Evolutionary conservation across 371 early-diverging fungal genomes (phyloP).

Genomic region (Blakeslea trispora): DNA sequence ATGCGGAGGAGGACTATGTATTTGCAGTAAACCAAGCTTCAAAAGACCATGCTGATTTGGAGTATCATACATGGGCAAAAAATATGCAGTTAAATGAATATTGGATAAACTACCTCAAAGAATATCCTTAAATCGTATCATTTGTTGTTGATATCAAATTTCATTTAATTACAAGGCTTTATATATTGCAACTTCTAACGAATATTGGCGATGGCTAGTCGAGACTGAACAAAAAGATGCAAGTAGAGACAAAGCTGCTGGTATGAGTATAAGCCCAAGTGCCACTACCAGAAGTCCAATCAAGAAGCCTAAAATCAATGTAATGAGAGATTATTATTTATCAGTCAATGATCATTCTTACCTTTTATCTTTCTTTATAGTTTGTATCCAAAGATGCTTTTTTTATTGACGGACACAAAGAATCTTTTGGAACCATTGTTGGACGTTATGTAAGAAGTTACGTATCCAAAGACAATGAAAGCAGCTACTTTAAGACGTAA

Average conservation of each 20-base stretch:
- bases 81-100: slow-evolving; percentile 18
- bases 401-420: slow-evolving; percentile 21
- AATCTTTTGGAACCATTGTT: slow-evolving; percentile 17
- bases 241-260: slow-evolving; percentile 14
- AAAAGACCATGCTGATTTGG: slow-evolving; percentile 17
- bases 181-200: slow-evolving; percentile 10
- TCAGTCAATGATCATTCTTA: slow-evolving; percentile 17
- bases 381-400: slow-evolving; percentile 12
- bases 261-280: slow-evolving; percentile 4
- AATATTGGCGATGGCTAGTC: slow-evolving; percentile 16
- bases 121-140: slow-evolving; percentile 6
- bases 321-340: slow-evolving; percentile 15
- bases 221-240: slow-evolving; percentile 10
- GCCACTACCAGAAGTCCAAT: slow-evolving; percentile 11
- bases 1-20: slow-evolving; percentile 18
- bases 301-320: slow-evolving; percentile 18
- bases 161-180: slow-evolving; percentile 12
- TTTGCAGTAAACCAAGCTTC: slow-evolving; percentile 18
- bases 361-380: slow-evolving; percentile 15
- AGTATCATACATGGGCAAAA: slow-evolving; percentile 17
- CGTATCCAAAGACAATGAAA: slow-evolving; percentile 3
- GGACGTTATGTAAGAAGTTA: slow-evolving; percentile 19
- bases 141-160: slow-evolving; percentile 12
- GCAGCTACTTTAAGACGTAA: slow-evolving; percentile 16
- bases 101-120: slow-evolving; percentile 12